Base-by-base conservation (phyloP, 306 rosid genomes). In the Trichosanthes truncata region DNA sequence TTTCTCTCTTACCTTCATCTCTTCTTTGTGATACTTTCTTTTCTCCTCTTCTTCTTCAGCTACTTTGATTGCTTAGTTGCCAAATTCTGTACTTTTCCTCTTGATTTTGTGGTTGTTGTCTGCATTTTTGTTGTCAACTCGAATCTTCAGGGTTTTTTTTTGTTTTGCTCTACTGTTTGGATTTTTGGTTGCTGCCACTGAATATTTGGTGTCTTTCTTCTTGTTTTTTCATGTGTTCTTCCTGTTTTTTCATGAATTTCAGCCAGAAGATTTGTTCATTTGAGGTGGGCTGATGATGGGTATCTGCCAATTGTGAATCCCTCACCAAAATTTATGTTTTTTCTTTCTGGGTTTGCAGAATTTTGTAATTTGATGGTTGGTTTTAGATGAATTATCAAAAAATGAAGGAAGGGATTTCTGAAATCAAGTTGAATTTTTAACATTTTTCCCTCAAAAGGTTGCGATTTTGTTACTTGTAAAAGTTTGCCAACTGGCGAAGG, bases 281-380 rank as follows among this genome's bases (percentile, higher is more conserved):
- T 83, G 84, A 83, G 52, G 78, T 76, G 59, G 87, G 86, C 83
- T 84, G 77, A 78, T 75, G 48, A 83, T 78, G 79, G 82, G 9
- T 43, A 23, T 46, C 40, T 78, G 59, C 45, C 53, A 69, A 56
- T 13, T 35, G 38, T 56, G 79, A 78, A 33, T 75, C 62, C 66
- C 62, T 82, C 43, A 23, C 56, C 65, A 61, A 56, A 77, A 66
- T 71, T 29, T 43, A 21, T 56, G 15, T 2, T 33, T 80, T 21
- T 59, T 31, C 51, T 18, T 36, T 14, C 68, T 77, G 66, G 55
- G 40, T n/a, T 21, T 1, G 48, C 29, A 33, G 59, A 49, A 29
- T 51, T 74, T 56, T 56, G 63, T 56, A 53, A 14, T 52, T 76
- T 76, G 43, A 48, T 73, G 43, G 60, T 73, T 48, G 60, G 6